Percentiles rank a stretch among this genome's conserved stretches.
phyloP scores from a whole-genome alignment of 129 eudicot species.

The Gnaphalium uliginosum region DNA sequence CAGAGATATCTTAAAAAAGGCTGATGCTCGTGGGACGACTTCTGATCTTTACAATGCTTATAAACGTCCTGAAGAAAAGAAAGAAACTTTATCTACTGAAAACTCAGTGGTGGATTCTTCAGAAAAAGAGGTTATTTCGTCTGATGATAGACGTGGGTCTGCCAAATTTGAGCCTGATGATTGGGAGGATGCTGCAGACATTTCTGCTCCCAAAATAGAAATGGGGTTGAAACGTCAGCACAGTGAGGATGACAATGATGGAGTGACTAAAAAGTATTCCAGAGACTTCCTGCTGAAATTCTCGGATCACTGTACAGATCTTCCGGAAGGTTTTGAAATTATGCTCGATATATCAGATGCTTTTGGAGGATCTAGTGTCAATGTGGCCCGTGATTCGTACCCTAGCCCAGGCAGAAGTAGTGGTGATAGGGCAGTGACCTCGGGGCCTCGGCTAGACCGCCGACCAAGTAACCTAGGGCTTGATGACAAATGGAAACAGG shows the following conservation, averaged over 20 bases:
- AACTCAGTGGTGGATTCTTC: constrained; percentile 33
- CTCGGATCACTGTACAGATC: constrained; percentile 57
- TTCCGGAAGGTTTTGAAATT: constrained; percentile 63
- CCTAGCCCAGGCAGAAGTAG: constrained; percentile 64
- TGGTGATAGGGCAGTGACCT: constrained; percentile 49
- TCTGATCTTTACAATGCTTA: constrained; percentile 87
- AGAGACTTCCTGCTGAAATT: constrained; percentile 93
- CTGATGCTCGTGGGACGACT: constrained; percentile 78
- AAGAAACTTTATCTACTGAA: constrained; percentile 44
- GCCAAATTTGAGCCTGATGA: constrained; percentile 79
- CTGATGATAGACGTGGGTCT: constrained; percentile 35
- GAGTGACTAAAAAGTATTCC: constrained; percentile 62
- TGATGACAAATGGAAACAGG: constrained; percentile 69
- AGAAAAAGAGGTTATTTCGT: constrained; percentile 36
- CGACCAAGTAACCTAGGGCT: constrained; percentile 52
- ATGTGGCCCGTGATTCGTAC: constrained; percentile 45
- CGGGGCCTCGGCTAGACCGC: constrained; percentile 55
- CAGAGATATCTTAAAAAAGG: constrained; percentile 63
- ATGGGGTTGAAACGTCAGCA: constrained; percentile 33
- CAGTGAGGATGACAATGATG: constrained; percentile 57
- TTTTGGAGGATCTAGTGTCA: constrained; percentile 34
- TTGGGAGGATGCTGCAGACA: constrained; percentile 96
- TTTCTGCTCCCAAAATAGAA: constrained; percentile 68
- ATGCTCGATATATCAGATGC: constrained; percentile 45
- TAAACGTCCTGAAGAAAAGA: constrained; percentile 85